phyloP scores from a whole-genome alignment of 2,329 filamentous ascomycete genomes.

The Ambrosiella beaveri region DNA sequence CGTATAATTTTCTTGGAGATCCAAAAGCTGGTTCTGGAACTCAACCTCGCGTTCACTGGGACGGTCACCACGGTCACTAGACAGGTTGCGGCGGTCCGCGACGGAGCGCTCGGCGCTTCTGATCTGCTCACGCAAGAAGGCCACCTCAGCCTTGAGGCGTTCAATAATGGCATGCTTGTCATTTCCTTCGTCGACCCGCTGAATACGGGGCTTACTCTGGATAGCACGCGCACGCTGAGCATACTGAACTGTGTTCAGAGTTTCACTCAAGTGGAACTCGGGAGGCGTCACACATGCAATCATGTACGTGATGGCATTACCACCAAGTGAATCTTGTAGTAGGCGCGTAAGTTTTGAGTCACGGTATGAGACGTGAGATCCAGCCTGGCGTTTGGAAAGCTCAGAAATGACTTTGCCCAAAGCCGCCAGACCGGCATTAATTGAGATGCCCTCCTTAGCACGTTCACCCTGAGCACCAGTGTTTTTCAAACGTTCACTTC shows the following conservation, averaged over 20 bases:
- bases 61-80: conserved; percentile 56
- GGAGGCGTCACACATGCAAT: conserved; percentile 95
- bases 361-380: conserved; percentile 88
- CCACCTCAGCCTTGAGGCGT: conserved; percentile 78
- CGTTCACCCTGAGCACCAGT: conserved; percentile 89
- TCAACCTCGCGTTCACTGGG: conserved; percentile 74
- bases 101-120: conserved; percentile 57
- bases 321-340: conserved; percentile 88
- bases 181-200: conserved; percentile 67
- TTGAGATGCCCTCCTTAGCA: conserved; percentile 91
- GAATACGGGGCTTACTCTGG: conserved; percentile 92
- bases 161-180: conserved; percentile 93
- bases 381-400: conserved; percentile 72
- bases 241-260: conserved; percentile 92
- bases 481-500: conserved; percentile 92
- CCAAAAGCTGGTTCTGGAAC: conserved; percentile 81
- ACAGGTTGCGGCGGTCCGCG: conserved; percentile 35
- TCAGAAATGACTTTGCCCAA: conserved; percentile 97
- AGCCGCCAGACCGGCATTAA: conserved; percentile 88
- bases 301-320: conserved; percentile 98
- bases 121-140: conserved; percentile 87
- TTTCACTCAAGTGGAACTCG: conserved; percentile 94
- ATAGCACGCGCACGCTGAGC: conserved; percentile 90
- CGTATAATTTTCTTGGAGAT: conserved; percentile 87
- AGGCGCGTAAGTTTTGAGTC: conserved; percentile 94